A percentile compares a stretch with the other conserved stretches of the same genome.
Conservation (phyloP, 1,284 basidiomycete species). For the Ganoderma sp. region DNA sequence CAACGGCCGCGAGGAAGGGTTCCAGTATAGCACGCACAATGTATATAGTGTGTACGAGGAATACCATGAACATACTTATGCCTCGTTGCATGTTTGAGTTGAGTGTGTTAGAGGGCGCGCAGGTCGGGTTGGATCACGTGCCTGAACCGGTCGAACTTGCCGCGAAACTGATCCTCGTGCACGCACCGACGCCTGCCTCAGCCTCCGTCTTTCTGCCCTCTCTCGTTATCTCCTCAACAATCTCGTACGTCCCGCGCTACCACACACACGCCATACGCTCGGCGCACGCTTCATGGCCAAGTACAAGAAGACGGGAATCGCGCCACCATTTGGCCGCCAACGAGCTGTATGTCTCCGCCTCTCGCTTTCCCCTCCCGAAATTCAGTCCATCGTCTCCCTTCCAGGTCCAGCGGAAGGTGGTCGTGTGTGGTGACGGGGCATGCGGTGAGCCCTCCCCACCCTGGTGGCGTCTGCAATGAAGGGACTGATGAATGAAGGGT, state of each 20-base stretch:
- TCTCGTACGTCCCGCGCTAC: not conserved
- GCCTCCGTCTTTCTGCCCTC: not conserved
- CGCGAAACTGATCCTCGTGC: not conserved
- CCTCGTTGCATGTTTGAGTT: not conserved
- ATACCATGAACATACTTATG: not conserved
- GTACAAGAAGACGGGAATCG: conserved; percentile 38
- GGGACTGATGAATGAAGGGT: conserved; percentile 23
- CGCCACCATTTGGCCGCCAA: conserved; percentile 39
- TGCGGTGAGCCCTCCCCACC: conserved; percentile 62
- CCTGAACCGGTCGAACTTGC: too few species aligned
- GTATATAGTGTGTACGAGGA: conserved; percentile 11
- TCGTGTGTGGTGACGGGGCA: conserved; percentile 92
- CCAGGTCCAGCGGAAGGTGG: conserved; percentile 72
- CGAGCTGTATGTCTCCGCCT: conserved; percentile 24
- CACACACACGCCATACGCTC: not conserved
- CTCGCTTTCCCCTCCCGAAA: not conserved
- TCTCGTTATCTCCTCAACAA: not conserved
- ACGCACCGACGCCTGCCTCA: not conserved
- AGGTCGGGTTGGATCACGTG: too few species aligned
- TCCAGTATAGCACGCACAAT: conserved; percentile 14
- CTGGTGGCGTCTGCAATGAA: conserved; percentile 13
- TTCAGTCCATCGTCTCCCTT: not conserved
- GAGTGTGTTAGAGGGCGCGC: too few species aligned
- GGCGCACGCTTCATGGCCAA: conserved; percentile 32
- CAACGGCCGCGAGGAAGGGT: not conserved